Evolutionary conservation across 2,329 filamentous ascomycete genomes (phyloP), one percentile per base, ranked within the genome.

Genomic region (Aspergillus sp.): DNA sequence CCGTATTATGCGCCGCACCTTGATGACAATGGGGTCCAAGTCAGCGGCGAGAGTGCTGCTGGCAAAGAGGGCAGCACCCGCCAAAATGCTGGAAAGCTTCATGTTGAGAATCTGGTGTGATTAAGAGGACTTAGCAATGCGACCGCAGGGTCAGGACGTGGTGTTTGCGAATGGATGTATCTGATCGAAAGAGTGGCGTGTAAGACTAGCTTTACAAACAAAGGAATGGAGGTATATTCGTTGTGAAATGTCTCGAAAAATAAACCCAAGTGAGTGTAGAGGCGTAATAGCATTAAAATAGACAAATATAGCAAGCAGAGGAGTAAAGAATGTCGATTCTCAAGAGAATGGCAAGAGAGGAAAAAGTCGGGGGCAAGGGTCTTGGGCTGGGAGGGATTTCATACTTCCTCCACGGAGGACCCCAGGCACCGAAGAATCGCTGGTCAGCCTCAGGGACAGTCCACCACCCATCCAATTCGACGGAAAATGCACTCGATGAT

Each of bases 11-110:
- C 35, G 25, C 17, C 45, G 6, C 54, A 62, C 62, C 61, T 65
- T 91, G 82, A 82, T 81, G 55, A 82, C 73, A 59, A 83, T 82
- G 8, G 81, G 75, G 60, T 81, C 84, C 48, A 88, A 76, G 61
- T 83, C 82, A 54, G 84, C 83, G 46, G 84, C 83, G 45, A 76
- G 68, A 59, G 74, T 75, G 64, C 65, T 70, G 61, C 76, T 74
- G 47, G 78, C 71, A 52, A 83, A 77, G 55, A 85, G 73, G 27
- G 57, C 56, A 27, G 54, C 57, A 41, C 59, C 58, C 45, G 61
- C 50, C 14, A 61, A 46, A 12, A 63, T 25, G 41, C 49, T 58
- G 2, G 57, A 59, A 37, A 65, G n/a, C 49, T 63, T 65, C 63
- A 65, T 65, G 49, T 33, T 33, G 56, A 47, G 21, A 33, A 5